Evolutionary conservation across 2,329 filamentous ascomycete genomes (phyloP).

Genomic region (Fusarium redolens): DNA sequence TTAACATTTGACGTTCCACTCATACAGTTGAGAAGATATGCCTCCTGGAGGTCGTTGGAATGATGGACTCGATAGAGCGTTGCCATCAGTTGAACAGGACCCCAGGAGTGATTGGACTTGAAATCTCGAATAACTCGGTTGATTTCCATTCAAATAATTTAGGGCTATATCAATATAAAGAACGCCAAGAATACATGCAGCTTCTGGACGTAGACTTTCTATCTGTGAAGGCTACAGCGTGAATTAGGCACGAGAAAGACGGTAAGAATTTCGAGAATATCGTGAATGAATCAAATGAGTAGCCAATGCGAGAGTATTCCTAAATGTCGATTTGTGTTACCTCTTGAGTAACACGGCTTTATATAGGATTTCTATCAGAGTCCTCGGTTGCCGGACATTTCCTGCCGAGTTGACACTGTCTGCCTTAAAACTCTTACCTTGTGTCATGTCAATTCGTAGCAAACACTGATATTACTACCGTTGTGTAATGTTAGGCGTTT

Average conservation of each 20-base stretch:
- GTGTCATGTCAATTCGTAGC: not conserved
- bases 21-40: not conserved
- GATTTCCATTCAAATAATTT: not conserved
- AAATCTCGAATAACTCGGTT: too few relatives aligned
- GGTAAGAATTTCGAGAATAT: not conserved
- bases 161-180: too few relatives aligned
- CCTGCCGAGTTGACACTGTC: not conserved
- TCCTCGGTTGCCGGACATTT: not conserved
- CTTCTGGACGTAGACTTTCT: not conserved
- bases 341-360: not conserved
- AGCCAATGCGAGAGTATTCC: not conserved
- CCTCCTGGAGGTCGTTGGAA: not conserved
- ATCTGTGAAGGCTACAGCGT: not conserved
- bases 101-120: not conserved
- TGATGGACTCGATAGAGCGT: not conserved
- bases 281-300: not conserved
- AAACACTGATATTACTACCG: not conserved
- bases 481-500: not conserved
- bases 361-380: not conserved
- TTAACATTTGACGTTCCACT: not conserved
- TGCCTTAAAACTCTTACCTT: not conserved
- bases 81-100: not conserved
- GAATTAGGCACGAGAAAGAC: not conserved
- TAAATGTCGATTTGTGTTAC: not conserved
- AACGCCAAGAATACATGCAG: not conserved